Percentiles rank a stretch among this genome's conserved stretches.
phyloP scores from a whole-genome alignment of 129 eudicot genomes.

The Chrysanthemum lavandulifolium region DNA sequence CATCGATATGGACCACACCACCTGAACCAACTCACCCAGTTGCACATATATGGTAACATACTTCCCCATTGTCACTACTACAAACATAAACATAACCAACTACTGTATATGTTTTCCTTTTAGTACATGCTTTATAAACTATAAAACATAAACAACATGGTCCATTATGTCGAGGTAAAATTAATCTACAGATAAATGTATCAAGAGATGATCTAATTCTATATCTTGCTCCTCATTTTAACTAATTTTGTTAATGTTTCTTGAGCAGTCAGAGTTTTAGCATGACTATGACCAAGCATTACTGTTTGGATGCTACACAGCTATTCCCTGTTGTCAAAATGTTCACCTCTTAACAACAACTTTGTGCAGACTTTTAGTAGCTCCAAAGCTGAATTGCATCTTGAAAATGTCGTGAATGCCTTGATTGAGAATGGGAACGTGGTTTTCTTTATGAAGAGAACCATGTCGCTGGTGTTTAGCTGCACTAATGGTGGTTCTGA shows the following conservation, averaged over 20 bases:
- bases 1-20: too few relatives aligned
- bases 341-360: conserved; percentile 76
- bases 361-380: conserved; percentile 27
- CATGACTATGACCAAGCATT: conserved; percentile 90
- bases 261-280: conserved; percentile 87
- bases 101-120: too few relatives aligned
- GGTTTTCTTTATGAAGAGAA: conserved; percentile 65
- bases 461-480: conserved; percentile 78
- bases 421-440: conserved; percentile 70
- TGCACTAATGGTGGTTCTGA: conserved; percentile 86
- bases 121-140: background rate
- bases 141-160: conserved; percentile 26
- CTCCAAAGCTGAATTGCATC: conserved; percentile 84
- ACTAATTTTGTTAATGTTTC: conserved; percentile 89
- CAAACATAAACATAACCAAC: too few relatives aligned
- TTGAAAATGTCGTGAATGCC: conserved; percentile 72
- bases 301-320: conserved; percentile 87
- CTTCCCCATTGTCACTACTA: too few relatives aligned
- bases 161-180: conserved; percentile 39
- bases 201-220: conserved; percentile 22
- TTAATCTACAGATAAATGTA: conserved; percentile 23
- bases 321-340: conserved; percentile 85
- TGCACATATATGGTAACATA: too few relatives aligned
- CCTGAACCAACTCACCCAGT: too few relatives aligned
- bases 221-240: conserved; percentile 84